These are phyloP conservation scores for Diplocarpon rosae DNA, from an alignment of 2,329 filamentous ascomycete species.

Conservation along the genomic window DNA sequence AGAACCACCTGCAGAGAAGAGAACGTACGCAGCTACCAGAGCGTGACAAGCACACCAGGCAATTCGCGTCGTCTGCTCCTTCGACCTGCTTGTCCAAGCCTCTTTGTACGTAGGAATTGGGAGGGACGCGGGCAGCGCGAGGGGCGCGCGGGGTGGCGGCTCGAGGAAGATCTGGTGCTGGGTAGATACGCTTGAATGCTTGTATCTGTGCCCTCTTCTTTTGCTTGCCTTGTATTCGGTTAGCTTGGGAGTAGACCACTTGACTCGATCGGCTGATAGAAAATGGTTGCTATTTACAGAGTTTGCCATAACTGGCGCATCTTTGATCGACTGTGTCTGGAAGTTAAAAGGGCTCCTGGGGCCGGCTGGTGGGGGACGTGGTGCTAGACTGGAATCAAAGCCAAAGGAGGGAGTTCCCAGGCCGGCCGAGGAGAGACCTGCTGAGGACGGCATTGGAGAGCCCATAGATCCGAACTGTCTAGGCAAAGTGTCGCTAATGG, in stretches of 20 bases:
- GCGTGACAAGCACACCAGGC: slow-evolving; percentile 89
- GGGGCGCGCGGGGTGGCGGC: slow-evolving; percentile 71
- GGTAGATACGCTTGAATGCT: slow-evolving; percentile 83
- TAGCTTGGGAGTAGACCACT: slow-evolving; percentile 16
- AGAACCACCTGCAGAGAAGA: slow-evolving; percentile 76
- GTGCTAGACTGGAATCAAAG: slow-evolving; percentile 26
- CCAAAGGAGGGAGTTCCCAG: slow-evolving; percentile 8
- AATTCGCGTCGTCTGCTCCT: slow-evolving; percentile 70
- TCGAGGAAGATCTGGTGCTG: slow-evolving; percentile 94
- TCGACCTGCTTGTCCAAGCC: slow-evolving; percentile 81
- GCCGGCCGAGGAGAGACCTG: slow-evolving; percentile 9
- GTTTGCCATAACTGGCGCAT: slow-evolving; percentile 54
- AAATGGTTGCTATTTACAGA: slow-evolving; percentile 40
- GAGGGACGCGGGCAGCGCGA: slow-evolving; percentile 81
- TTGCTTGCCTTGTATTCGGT: slow-evolving; percentile 57
- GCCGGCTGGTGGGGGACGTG: slow-evolving; percentile 22
- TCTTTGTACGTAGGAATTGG: slow-evolving; percentile 84
- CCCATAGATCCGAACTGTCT: slow-evolving; percentile 27
- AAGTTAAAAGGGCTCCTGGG: slow-evolving; percentile 80
- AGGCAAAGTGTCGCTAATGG: slow-evolving; percentile 29
- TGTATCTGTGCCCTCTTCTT: slow-evolving; percentile 91
- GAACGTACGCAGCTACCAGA: slow-evolving; percentile 69
- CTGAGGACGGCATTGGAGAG: slow-evolving; percentile 24
- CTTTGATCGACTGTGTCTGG: slow-evolving; percentile 68
- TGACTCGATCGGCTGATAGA: slow-evolving; percentile 1